Conservation (phyloP, 2,329 filamentous ascomycete species). For the Chaetomium globosum region DNA sequence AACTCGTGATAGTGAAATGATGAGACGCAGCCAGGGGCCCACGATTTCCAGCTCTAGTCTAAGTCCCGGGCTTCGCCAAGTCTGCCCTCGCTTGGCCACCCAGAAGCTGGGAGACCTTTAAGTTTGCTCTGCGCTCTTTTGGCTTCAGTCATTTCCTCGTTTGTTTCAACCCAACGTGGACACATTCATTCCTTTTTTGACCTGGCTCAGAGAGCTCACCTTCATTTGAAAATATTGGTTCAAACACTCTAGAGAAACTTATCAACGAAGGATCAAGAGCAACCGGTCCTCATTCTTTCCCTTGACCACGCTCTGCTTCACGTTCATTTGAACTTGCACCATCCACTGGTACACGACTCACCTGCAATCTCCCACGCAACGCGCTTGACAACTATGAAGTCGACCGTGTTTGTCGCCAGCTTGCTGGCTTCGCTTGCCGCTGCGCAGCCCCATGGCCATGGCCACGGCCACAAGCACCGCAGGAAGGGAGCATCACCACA, state of each 20-base stretch:
- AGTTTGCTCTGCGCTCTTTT: conserved; percentile 18
- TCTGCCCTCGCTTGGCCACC: conserved; percentile 21
- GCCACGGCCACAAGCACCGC: conserved; percentile 40
- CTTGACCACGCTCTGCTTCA: background rate
- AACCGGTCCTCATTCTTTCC: conserved; percentile 9
- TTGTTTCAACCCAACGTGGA: conserved; percentile 21
- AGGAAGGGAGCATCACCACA: conserved; percentile 41
- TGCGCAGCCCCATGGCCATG: conserved; percentile 54
- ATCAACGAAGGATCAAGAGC: background rate
- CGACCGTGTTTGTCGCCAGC: conserved; percentile 46
- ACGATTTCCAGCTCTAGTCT: background rate
- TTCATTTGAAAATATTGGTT: conserved; percentile 25
- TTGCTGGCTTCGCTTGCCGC: conserved; percentile 50
- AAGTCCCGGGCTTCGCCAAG: background rate
- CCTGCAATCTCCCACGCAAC: background rate
- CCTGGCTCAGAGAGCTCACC: conserved; percentile 34
- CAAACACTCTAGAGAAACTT: background rate
- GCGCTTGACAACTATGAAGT: conserved; percentile 46
- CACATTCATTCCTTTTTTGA: conserved; percentile 37
- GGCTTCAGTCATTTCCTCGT: conserved; percentile 16
- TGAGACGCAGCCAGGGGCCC: conserved; percentile 1
- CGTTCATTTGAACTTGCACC: background rate
- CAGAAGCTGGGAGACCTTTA: conserved; percentile 23
- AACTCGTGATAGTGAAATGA: background rate
- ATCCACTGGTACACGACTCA: background rate